These are phyloP conservation scores for Hypoxylon lenormandii DNA, from an alignment of 495 filamentous ascomycete species.

Conservation along the genomic window DNA sequence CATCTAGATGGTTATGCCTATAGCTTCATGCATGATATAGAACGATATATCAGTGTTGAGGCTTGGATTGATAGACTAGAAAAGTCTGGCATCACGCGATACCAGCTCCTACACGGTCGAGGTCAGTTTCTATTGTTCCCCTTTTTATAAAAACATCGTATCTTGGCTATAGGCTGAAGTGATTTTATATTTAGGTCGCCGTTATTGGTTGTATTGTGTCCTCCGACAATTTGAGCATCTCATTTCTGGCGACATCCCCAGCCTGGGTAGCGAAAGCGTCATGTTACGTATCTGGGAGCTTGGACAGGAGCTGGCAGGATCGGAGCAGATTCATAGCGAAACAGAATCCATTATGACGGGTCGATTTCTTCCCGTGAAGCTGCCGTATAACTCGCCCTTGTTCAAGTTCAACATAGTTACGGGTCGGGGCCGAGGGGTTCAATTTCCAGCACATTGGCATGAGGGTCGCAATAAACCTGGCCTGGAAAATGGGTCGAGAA, in stretches of 20 bases:
- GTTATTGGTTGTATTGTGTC: slow-evolving; percentile 20
- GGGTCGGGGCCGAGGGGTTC: not conserved
- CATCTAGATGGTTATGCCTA: slow-evolving; percentile 21
- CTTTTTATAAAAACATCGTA: no score
- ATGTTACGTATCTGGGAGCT: slow-evolving; percentile 16
- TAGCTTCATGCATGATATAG: slow-evolving; percentile 1
- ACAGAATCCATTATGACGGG: slow-evolving; percentile 3
- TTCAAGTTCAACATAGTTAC: no score
- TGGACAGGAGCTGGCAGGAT: not conserved
- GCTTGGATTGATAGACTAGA: slow-evolving; percentile 19
- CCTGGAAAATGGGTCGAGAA: no score
- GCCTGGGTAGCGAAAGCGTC: not conserved
- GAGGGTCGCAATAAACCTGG: no score
- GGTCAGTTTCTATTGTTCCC: slow-evolving; percentile 1
- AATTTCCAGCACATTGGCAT: no score
- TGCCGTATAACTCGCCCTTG: no score
- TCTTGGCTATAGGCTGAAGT: no score
- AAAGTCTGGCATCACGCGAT: slow-evolving; percentile 22
- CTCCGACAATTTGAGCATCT: slow-evolving; percentile 15
- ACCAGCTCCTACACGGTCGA: slow-evolving; percentile 6
- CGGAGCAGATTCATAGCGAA: no score
- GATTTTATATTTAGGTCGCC: slow-evolving; percentile 3
- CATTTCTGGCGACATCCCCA: not conserved
- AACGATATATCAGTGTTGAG: not conserved
- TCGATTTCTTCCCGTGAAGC: slow-evolving; percentile 8